Percentiles rank a stretch among this genome's conserved stretches.
Conservation (phyloP, 1,139 yeast species). For the Lodderomyces orthopsilosis region DNA sequence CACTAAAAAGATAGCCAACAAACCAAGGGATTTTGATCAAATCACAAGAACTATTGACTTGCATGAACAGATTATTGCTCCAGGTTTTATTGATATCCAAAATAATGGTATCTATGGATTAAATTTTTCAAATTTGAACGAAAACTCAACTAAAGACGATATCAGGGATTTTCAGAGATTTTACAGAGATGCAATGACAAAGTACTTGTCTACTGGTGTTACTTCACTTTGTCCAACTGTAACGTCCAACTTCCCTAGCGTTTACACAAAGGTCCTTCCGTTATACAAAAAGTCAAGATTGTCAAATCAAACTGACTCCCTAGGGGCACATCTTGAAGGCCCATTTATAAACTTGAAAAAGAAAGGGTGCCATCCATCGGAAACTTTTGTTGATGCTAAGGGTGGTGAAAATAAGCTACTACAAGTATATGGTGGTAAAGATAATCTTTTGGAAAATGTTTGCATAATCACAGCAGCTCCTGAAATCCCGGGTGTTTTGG, state of each 20-base stretch:
- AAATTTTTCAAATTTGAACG: slow-evolving; percentile 47
- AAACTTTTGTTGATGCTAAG: slow-evolving; percentile 50
- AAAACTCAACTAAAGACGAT: slow-evolving; percentile 35
- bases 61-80: slow-evolving; percentile 49
- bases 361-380: slow-evolving; percentile 63
- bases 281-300: slow-evolving; percentile 38
- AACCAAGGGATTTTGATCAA: slow-evolving; percentile 14
- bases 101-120: slow-evolving; percentile 62
- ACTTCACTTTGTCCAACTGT: slow-evolving; percentile 62
- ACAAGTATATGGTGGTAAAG: slow-evolving; percentile 46
- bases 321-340: slow-evolving; percentile 68
- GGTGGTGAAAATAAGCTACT: slow-evolving; percentile 36
- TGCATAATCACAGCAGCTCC: slow-evolving; percentile 63
- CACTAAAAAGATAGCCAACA: slow-evolving; percentile 42
- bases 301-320: slow-evolving; percentile 43
- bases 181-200: slow-evolving; percentile 47
- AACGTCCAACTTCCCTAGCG: slow-evolving; percentile 53
- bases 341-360: slow-evolving; percentile 56
- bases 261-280: slow-evolving; percentile 52
- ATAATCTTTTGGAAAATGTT: slow-evolving; percentile 40
- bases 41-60: slow-evolving; percentile 38
- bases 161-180: slow-evolving; percentile 26
- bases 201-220: slow-evolving; percentile 54
- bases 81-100: slow-evolving; percentile 63
- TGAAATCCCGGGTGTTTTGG: slow-evolving; percentile 55